Conservation (phyloP, 2,329 filamentous ascomycete genomes). For the Trichoderma breve region DNA sequence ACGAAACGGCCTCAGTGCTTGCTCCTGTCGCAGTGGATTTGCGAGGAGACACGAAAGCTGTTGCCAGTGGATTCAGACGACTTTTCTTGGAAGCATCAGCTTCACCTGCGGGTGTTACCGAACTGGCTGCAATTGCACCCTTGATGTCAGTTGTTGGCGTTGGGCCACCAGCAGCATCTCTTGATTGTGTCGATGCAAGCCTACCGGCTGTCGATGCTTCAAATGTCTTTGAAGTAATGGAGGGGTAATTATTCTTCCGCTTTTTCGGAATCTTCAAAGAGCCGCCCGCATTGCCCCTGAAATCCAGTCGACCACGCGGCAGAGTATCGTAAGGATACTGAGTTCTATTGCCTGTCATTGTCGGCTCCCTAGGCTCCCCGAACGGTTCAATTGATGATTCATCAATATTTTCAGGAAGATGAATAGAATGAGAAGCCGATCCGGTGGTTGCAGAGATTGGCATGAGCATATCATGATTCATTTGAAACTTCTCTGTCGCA, state of each 20-base stretch:
- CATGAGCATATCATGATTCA: background rate
- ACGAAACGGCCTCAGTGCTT: background rate
- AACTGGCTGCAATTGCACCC: background rate
- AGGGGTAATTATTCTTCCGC: conserved; percentile 26
- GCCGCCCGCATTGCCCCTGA: conserved; percentile 32
- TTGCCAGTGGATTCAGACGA: conserved; percentile 19
- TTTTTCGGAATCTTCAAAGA: conserved; percentile 35
- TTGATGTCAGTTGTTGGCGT: background rate
- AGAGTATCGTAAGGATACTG: conserved; percentile 16
- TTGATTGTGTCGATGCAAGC: conserved; percentile 19
- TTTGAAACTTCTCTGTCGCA: background rate
- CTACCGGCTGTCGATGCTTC: background rate
- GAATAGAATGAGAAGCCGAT: background rate
- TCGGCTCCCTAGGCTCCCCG: background rate
- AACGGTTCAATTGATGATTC: background rate
- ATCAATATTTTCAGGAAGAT: conserved; percentile 22
- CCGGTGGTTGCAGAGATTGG: background rate
- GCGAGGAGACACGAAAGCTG: conserved; percentile 12
- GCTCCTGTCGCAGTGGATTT: background rate
- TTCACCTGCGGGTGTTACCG: background rate
- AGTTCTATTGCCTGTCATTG: background rate
- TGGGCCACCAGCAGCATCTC: conserved; percentile 22
- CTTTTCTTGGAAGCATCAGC: conserved; percentile 6
- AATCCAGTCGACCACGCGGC: conserved; percentile 24
- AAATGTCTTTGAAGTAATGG: background rate